These are phyloP conservation scores for Astragalus membranaceus DNA, from an alignment of 306 rosid species.

Conservation along the genomic window DNA sequence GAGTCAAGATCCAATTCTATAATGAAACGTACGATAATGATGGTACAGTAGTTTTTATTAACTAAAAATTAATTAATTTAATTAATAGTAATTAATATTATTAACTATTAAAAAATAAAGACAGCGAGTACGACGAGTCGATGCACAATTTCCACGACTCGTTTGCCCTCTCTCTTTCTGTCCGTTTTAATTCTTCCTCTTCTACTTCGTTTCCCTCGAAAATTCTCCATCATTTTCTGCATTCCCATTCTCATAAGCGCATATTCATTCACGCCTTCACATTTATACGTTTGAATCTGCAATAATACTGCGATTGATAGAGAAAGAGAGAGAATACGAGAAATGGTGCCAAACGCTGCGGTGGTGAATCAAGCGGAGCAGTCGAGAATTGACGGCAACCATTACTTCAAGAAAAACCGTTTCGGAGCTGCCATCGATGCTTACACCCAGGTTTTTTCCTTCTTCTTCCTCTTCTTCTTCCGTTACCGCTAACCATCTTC, in stretches of 20 bases:
- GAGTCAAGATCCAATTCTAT: too few species aligned
- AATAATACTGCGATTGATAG: not conserved
- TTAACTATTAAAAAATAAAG: too few species aligned
- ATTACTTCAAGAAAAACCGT: constrained; percentile 69
- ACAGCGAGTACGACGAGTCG: too few species aligned
- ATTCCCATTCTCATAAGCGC: not conserved
- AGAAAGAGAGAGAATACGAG: not conserved
- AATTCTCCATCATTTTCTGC: not conserved
- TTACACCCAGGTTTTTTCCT: constrained; percentile 64
- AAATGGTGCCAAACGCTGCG: constrained; percentile 46
- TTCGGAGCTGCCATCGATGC: constrained; percentile 91
- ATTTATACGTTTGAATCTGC: too few species aligned
- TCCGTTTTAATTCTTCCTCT: not conserved
- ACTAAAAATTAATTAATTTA: too few species aligned
- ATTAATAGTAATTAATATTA: too few species aligned
- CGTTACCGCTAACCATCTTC: not conserved
- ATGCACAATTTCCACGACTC: not conserved
- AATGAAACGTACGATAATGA: too few species aligned
- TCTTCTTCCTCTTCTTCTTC: too few species aligned
- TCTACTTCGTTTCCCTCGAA: not conserved
- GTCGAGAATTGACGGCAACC: constrained; percentile 61
- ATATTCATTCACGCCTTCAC: not conserved
- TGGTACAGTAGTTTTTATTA: too few species aligned
- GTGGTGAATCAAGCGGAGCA: constrained; percentile 55
- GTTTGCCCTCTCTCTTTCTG: not conserved